These are phyloP conservation scores for Neonectria coccinea DNA, from an alignment of 2,329 filamentous ascomycete species.

Conservation along the genomic window DNA sequence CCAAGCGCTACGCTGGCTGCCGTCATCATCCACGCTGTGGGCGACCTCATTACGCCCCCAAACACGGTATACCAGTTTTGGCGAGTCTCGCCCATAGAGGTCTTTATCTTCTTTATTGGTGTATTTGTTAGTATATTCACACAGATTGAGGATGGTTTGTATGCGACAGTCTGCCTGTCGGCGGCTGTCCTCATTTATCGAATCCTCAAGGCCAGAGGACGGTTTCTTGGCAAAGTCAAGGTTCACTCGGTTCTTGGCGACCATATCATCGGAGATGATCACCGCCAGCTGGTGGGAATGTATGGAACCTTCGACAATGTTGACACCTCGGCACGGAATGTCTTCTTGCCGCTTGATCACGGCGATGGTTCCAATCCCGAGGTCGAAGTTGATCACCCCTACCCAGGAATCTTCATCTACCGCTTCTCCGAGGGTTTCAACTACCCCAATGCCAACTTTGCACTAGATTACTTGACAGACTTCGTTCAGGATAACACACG, in stretches of 20 bases:
- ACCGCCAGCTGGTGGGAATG: conserved; percentile 58
- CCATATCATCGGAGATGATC: conserved; percentile 74
- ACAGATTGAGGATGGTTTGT: conserved; percentile 92
- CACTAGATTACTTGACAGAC: conserved; percentile 81
- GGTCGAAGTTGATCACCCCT: conserved; percentile 81
- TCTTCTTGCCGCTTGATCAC: conserved; percentile 89
- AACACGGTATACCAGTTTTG: conserved; percentile 96
- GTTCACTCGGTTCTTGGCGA: conserved; percentile 88
- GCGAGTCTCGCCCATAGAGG: conserved; percentile 90
- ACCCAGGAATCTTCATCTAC: conserved; percentile 96
- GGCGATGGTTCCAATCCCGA: conserved; percentile 91
- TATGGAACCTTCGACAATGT: conserved; percentile 67
- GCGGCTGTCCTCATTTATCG: conserved; percentile 84
- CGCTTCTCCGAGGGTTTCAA: conserved; percentile 95
- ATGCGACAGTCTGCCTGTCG: conserved; percentile 83
- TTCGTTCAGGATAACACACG: conserved; percentile 79
- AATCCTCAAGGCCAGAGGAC: conserved; percentile 82
- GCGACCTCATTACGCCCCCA: conserved; percentile 90
- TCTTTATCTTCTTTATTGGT: conserved; percentile 92
- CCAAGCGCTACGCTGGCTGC: conserved; percentile 83
- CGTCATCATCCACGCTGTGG: conserved; percentile 96
- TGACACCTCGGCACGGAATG: conserved; percentile 72
- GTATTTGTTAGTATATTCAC: conserved; percentile 91
- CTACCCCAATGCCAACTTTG: conserved; percentile 92
- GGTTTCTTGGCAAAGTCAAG: conserved; percentile 75